These are phyloP conservation scores for Xerocomellus dryophilus DNA, from an alignment of 768 basidiomycete genomes.

Conservation along the genomic window DNA sequence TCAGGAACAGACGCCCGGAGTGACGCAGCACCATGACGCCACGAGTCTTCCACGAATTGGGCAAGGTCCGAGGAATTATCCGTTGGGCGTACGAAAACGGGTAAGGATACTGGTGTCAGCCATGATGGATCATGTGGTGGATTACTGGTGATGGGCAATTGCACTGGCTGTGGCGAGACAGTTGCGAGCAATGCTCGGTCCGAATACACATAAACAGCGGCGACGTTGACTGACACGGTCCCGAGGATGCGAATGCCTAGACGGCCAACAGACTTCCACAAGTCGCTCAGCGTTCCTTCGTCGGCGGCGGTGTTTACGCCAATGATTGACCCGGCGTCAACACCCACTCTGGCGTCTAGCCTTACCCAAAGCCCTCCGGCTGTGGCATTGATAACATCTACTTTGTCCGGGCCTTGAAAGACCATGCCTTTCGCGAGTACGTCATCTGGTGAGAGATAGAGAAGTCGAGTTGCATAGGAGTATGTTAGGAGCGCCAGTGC, in stretches of 20 bases:
- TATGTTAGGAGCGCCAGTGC: constrained; percentile 54
- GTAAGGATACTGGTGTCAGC: constrained; percentile 53
- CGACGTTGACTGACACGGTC: constrained; percentile 53
- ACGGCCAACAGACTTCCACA: constrained; percentile 68
- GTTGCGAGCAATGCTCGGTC: constrained; percentile 42
- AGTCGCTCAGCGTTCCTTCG: constrained; percentile 42
- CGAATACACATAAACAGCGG: constrained; percentile 48
- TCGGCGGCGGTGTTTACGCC: constrained; percentile 48
- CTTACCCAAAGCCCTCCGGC: constrained; percentile 59
- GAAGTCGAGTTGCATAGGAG: constrained; percentile 60
- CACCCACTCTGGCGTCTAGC: constrained; percentile 54
- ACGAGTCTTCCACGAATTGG: constrained; percentile 55
- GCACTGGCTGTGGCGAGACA: constrained; percentile 47
- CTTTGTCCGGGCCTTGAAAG: constrained; percentile 55
- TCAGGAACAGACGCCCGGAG: constrained; percentile 43
- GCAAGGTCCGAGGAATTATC: constrained; percentile 46
- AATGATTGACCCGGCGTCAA: constrained; percentile 64
- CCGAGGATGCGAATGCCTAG: constrained; percentile 61
- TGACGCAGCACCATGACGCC: constrained; percentile 50
- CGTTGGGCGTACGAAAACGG: constrained; percentile 53
- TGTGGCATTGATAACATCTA: constrained; percentile 64
- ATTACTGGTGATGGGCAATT: constrained; percentile 48
- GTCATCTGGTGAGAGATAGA: constrained; percentile 53
- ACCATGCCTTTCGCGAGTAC: constrained; percentile 54
- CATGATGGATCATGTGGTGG: constrained; percentile 46